Evolutionary conservation across 306 rosid genomes (phyloP), one percentile per base, ranked within the genome.

Genomic region (Abrus pulchellus): DNA sequence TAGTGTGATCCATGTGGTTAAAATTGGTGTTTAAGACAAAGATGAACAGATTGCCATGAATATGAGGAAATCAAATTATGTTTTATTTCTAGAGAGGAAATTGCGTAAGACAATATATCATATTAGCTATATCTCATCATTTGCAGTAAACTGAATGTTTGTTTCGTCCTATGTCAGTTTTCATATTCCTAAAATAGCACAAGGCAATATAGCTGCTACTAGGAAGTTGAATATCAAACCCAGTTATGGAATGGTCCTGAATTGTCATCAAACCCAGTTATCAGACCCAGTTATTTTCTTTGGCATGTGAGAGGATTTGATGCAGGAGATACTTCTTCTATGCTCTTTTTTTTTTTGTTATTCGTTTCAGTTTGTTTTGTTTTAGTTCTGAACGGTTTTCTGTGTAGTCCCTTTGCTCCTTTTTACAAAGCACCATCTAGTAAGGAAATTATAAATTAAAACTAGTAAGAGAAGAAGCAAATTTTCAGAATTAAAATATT

Each of bases 21-120:
- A 8, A 4, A 6, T 4, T 43, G 70, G 50, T 44, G 55, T 45
- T 77, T 36, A 33, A 38, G 28, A 77, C 57, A 29, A 54, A 62
- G 47, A 28, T 43, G 75, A 77, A 41, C 43, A 48, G 47, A 76
- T 63, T 65, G 41, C 54, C 41, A 77, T 13, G 41, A 55, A 68
- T 45, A 68, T 29, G 9, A 68, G 57, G 10, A 20, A 3, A 66
- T 11, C 13, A 41, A 66, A 27, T 66, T 66, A 36, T 20, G 36
- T 43, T 66, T 66, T 40, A 63, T 38, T 36, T n/a, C 9, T 40
- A 20, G 30, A 63, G 27, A 40, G 52, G n/a, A 66, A 33, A 66
- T 38, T 20, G 20, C 20, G 20, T 20, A 20, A 20, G 20, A 20
- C 20, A 20, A 20, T 20, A 20, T 20, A 20, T 20, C 32, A 54